These are phyloP conservation scores for Chlamydomonas sphaeroides DNA, from an alignment of 139 green algal species.

Conservation along the genomic window DNA sequence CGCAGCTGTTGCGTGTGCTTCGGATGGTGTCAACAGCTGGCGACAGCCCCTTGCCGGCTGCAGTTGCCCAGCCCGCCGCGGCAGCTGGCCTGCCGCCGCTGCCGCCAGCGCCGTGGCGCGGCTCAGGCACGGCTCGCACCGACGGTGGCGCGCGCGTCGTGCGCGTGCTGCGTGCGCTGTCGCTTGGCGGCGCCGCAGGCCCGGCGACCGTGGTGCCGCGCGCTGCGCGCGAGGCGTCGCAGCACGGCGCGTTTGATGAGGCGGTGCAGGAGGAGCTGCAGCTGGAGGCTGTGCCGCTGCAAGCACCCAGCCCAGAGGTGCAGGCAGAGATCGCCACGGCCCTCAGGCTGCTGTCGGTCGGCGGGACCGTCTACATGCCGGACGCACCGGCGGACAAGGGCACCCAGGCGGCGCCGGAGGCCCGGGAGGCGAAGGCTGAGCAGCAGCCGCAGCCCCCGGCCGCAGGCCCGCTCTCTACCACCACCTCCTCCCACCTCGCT, in stretches of 20 bases:
- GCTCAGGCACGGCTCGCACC: no score
- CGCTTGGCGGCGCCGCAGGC: neutral
- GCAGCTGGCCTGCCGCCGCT: no score
- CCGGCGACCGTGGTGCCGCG: no score
- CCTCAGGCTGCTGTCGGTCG: neutral
- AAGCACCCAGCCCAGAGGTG: neutral
- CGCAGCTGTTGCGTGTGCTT: neutral
- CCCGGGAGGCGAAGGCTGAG: no score
- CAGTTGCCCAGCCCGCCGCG: no score
- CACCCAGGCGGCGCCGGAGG: no score
- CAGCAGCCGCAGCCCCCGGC: no score
- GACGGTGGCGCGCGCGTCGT: neutral
- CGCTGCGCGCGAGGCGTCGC: no score
- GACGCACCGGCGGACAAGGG: neutral
- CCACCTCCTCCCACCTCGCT: no score
- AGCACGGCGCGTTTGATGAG: neutral
- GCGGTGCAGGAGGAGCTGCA: neutral
- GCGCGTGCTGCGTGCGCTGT: neutral
- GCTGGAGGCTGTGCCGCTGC: neutral
- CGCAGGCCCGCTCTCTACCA: no score
- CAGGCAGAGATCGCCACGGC: neutral
- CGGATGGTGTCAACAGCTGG: neutral
- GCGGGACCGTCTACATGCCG: neutral
- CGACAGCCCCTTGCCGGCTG: no score
- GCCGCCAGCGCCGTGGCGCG: no score